Conservation (phyloP, 495 filamentous ascomycete genomes). For the Jackrogersella minutella region DNA sequence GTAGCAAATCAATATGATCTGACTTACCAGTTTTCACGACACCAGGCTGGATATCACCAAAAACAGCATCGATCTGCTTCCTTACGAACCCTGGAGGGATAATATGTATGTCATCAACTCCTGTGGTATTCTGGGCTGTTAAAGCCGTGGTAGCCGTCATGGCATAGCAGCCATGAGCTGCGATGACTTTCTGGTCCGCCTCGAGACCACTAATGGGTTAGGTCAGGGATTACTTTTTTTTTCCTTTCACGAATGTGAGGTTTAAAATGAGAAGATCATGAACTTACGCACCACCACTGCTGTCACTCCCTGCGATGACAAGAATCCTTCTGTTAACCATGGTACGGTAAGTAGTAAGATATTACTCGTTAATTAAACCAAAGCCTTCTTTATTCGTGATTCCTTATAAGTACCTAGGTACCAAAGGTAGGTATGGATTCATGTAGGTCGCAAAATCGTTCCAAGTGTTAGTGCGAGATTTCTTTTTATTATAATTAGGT, state of each 20-base stretch:
- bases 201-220: constrained; percentile 77
- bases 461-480: constrained; percentile 17
- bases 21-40: constrained; percentile 87
- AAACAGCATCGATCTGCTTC: constrained; percentile 83
- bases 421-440: background rate
- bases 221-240: constrained; percentile 14
- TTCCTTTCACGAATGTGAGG: constrained; percentile 19
- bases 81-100: constrained; percentile 79
- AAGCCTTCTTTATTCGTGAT: background rate
- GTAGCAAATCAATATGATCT: background rate
- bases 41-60: constrained; percentile 85
- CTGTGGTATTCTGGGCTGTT: constrained; percentile 92
- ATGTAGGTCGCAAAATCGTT: too few species aligned
- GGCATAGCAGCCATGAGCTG: constrained; percentile 90
- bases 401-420: too few species aligned
- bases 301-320: constrained; percentile 86
- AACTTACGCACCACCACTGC: constrained; percentile 86
- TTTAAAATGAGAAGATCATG: constrained; percentile 21
- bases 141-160: constrained; percentile 96
- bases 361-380: constrained; percentile 2
- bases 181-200: constrained; percentile 94
- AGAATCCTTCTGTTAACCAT: constrained; percentile 65
- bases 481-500: constrained; percentile 24
- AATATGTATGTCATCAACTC: constrained; percentile 82
- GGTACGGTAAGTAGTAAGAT: constrained; percentile 3